Conservation (phyloP, 192 early-diverging fungal genomes). For the Coemansia sp. region DNA sequence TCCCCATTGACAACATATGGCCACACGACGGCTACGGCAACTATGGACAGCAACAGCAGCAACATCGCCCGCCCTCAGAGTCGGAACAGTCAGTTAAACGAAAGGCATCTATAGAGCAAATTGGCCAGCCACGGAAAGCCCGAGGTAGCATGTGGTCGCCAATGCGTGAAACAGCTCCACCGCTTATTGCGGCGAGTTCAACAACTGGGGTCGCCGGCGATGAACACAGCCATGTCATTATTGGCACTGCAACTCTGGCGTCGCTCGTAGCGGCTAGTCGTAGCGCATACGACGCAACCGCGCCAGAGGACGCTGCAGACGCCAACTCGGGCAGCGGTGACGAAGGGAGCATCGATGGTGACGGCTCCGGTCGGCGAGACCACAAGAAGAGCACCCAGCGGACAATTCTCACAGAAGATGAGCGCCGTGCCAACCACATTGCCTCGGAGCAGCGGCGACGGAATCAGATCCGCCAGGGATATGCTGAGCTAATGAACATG, state of each 20-base stretch:
- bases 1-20: conserved; percentile 3
- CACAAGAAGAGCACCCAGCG: conserved; percentile 45
- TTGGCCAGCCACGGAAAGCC: conserved; percentile 41
- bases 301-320: conserved; percentile 1
- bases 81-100: conserved; percentile 49
- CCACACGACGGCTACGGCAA: not conserved
- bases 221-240: not conserved
- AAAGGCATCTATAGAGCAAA: conserved; percentile 49
- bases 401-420: conserved; percentile 82
- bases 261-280: conserved; percentile 3
- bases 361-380: conserved; percentile 29
- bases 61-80: conserved; percentile 35
- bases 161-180: conserved; percentile 20
- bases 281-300: not conserved
- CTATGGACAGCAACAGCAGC: conserved; percentile 17
- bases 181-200: not conserved
- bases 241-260: not conserved
- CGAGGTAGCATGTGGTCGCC: conserved; percentile 41
- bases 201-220: not conserved
- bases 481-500: conserved; percentile 84
- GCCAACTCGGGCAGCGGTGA: not conserved
- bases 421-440: conserved; percentile 94
- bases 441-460: conserved; percentile 91
- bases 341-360: not conserved
- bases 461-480: conserved; percentile 89